These are phyloP conservation scores for Forsythia suspensa DNA, from an alignment of 257 asterid species.

Conservation along the genomic window DNA sequence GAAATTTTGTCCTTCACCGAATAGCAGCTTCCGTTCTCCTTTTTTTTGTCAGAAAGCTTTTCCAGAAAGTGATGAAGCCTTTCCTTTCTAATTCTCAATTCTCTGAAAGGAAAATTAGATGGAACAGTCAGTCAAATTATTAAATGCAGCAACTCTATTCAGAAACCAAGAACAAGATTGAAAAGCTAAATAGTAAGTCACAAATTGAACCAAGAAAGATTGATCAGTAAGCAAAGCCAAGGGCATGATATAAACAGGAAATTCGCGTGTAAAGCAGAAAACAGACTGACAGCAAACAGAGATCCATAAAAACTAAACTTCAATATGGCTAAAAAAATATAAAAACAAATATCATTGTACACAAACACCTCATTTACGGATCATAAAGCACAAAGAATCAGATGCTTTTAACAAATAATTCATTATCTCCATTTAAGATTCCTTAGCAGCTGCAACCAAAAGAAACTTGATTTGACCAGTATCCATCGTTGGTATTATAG, in stretches of 20 bases:
- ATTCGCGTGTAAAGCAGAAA: neutral
- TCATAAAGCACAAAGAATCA: neutral
- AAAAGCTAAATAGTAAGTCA: neutral
- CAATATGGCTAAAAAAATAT: neutral
- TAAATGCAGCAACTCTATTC: neutral
- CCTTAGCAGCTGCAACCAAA: neutral
- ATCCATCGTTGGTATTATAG: neutral
- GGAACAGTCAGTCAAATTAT: conserved; percentile 11
- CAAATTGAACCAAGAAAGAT: neutral
- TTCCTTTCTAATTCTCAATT: conserved; percentile 29
- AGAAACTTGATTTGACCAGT: neutral
- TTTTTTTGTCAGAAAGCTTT: conserved; percentile 37
- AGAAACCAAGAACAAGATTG: neutral
- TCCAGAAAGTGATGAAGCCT: conserved; percentile 34
- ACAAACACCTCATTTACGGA: neutral
- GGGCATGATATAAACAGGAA: neutral
- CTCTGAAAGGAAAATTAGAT: conserved; percentile 31
- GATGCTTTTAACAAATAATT: neutral
- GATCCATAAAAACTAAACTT: neutral
- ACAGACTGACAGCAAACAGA: neutral
- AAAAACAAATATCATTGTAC: neutral
- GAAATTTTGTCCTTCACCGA: conserved; percentile 39
- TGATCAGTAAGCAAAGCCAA: neutral
- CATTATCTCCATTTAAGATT: neutral
- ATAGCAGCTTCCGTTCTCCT: conserved; percentile 49